Percentiles rank a stretch among this genome's conserved stretches.
Conservation (phyloP, 2,329 filamentous ascomycete genomes). For the Neurospora crassa region DNA sequence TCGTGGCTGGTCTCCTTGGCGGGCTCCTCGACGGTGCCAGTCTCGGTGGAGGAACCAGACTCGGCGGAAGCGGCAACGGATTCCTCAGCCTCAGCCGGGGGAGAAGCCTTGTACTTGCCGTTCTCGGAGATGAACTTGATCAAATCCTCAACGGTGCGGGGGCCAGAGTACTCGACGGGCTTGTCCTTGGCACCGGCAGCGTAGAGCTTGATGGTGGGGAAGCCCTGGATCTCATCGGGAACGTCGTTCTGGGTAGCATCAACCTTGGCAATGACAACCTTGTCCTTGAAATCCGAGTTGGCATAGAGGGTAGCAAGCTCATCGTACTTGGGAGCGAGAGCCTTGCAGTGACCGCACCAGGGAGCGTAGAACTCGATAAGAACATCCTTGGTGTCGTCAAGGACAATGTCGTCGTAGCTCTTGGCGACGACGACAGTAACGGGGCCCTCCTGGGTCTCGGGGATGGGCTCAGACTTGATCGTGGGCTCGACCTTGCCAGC, state of each 20-base stretch:
- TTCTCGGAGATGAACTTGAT: slow-evolving; percentile 90
- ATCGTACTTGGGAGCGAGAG: slow-evolving; percentile 91
- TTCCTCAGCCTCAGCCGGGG: slow-evolving; percentile 46
- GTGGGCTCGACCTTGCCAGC: slow-evolving; percentile 86
- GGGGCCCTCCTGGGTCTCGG: slow-evolving; percentile 83
- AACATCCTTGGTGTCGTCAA: slow-evolving; percentile 93
- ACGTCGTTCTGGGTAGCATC: slow-evolving; percentile 95
- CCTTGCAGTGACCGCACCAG: slow-evolving; percentile 99
- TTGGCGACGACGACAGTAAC: slow-evolving; percentile 86
- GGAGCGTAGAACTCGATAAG: slow-evolving; percentile 97
- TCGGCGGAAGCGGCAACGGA: slow-evolving; percentile 39
- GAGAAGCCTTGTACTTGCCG: slow-evolving; percentile 76
- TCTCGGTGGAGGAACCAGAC: slow-evolving; percentile 39
- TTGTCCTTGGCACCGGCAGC: slow-evolving; percentile 78
- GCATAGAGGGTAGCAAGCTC: slow-evolving; percentile 73
- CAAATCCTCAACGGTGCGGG: slow-evolving; percentile 84
- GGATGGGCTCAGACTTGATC: slow-evolving; percentile 97
- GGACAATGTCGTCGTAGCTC: slow-evolving; percentile 83
- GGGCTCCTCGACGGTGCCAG: slow-evolving; percentile 34
- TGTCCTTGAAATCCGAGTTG: slow-evolving; percentile 68
- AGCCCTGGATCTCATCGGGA: slow-evolving; percentile 91
- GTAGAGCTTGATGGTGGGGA: slow-evolving; percentile 99
- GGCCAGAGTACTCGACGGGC: slow-evolving; percentile 78
- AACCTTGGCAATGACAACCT: slow-evolving; percentile 93
- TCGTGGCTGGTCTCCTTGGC: slow-evolving; percentile 50